Percentiles rank a stretch among this genome's conserved stretches.
Evolutionary conservation across 2,329 filamentous ascomycete species (phyloP).

Genomic region (Drechslera avenae): DNA sequence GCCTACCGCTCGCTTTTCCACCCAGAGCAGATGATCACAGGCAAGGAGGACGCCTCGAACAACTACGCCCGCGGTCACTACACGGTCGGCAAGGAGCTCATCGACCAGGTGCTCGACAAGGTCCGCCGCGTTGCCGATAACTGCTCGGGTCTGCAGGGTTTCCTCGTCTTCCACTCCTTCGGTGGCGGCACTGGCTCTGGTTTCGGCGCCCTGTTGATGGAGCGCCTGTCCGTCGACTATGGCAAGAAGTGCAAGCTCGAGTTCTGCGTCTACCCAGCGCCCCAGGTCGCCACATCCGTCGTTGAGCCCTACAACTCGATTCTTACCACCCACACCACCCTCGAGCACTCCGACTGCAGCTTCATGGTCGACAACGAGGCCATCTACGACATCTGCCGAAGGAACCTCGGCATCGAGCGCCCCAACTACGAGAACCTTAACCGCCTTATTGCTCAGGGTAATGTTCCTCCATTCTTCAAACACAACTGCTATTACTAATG

Average conservation of each 20-base stretch:
- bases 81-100: conserved; percentile 99
- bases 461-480: conserved; percentile 36
- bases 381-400: conserved; percentile 99
- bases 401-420: conserved; percentile 95
- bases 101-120: conserved; percentile 97
- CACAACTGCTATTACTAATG: conserved; percentile 4
- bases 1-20: conserved; percentile 97
- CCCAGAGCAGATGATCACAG: conserved; percentile 99
- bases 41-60: conserved; percentile 99
- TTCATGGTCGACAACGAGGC: conserved; percentile 99
- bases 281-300: conserved; percentile 94
- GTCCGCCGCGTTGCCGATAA: conserved; percentile 94
- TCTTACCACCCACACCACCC: conserved; percentile 96
- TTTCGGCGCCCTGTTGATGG: conserved; percentile 97
- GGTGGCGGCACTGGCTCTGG: conserved; percentile 98
- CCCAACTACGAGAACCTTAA: conserved; percentile 99
- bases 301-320: conserved; percentile 99
- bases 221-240: conserved; percentile 97
- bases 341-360: conserved; percentile 99
- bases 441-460: conserved; percentile 96
- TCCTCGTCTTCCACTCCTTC: conserved; percentile 99
- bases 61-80: conserved; percentile 99
- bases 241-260: conserved; percentile 99
- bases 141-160: conserved; percentile 97
- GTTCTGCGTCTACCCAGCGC: conserved; percentile 98